A percentile compares a stretch with the other conserved stretches of the same genome.
These are phyloP conservation scores for Colletotrichum sp. DNA, from an alignment of 2,329 filamentous ascomycete genomes.

Conservation along the genomic window DNA sequence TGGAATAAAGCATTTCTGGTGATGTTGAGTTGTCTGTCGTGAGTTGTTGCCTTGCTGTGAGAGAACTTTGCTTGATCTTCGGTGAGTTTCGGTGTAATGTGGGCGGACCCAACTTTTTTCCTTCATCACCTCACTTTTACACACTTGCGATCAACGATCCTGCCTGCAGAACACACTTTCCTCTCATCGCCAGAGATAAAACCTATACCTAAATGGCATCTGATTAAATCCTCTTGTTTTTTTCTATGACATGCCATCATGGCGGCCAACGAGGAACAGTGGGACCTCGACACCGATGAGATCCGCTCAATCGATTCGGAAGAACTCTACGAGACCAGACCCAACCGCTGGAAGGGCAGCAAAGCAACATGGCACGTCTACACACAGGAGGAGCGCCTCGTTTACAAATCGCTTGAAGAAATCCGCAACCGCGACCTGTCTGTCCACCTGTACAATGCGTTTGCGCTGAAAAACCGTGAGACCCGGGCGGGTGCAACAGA, in stretches of 20 bases:
- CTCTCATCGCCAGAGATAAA: neutral
- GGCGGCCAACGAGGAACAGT: conserved; percentile 28
- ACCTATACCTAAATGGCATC: neutral
- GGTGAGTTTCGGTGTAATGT: neutral
- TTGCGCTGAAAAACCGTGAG: conserved; percentile 65
- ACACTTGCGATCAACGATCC: neutral
- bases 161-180: neutral
- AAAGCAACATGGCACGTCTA: conserved; percentile 69
- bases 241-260: neutral
- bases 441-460: conserved; percentile 80
- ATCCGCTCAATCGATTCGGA: conserved; percentile 52
- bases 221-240: rapidly evolving
- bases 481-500: neutral
- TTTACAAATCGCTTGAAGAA: conserved; percentile 68
- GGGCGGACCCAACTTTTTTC: neutral
- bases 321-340: conserved; percentile 55
- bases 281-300: conserved; percentile 50
- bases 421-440: conserved; percentile 70
- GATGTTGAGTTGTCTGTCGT: neutral
- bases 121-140: conserved; percentile 6
- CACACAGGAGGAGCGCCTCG: conserved; percentile 66
- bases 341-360: conserved; percentile 76
- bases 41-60: neutral
- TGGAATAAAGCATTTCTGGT: neutral
- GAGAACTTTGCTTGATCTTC: neutral